phyloP scores from a whole-genome alignment of 768 basidiomycete species.

The Zangia roseola region DNA sequence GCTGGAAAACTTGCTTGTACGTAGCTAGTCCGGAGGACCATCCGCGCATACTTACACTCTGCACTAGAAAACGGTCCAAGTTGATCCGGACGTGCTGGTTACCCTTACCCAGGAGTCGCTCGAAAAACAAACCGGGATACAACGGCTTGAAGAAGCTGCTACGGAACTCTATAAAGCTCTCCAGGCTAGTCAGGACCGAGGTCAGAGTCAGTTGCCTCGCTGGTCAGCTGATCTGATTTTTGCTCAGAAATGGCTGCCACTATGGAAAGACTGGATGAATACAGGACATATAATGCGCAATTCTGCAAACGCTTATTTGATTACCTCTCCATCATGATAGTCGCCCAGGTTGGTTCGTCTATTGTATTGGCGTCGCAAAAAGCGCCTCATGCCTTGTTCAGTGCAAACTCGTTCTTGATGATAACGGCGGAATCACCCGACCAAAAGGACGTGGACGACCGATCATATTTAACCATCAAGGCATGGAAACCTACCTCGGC shows the following conservation, averaged over 20 bases:
- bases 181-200: constrained; percentile 85
- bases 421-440: constrained; percentile 55
- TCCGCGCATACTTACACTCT: not conserved
- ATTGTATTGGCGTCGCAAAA: not conserved
- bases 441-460: constrained; percentile 44
- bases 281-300: constrained; percentile 83
- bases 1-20: constrained; percentile 81
- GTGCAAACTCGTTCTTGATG: constrained; percentile 68
- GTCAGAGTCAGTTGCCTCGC: constrained; percentile 35
- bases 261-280: constrained; percentile 90
- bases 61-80: constrained; percentile 87
- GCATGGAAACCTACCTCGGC: constrained; percentile 80
- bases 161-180: constrained; percentile 93
- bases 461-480: constrained; percentile 58
- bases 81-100: constrained; percentile 71
- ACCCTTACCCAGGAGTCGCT: constrained; percentile 87
- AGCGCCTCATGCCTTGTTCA: constrained; percentile 29
- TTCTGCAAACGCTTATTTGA: constrained; percentile 93
- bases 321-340: constrained; percentile 89
- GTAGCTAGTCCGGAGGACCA: constrained; percentile 15
- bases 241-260: constrained; percentile 90
- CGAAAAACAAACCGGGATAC: constrained; percentile 74
- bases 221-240: constrained; percentile 3
- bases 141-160: constrained; percentile 77
- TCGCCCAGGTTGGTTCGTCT: constrained; percentile 66